A percentile compares a stretch with the other conserved stretches of the same genome.
phyloP scores from a whole-genome alignment of 2,329 filamentous ascomycete species.

The Xylaria sp. region DNA sequence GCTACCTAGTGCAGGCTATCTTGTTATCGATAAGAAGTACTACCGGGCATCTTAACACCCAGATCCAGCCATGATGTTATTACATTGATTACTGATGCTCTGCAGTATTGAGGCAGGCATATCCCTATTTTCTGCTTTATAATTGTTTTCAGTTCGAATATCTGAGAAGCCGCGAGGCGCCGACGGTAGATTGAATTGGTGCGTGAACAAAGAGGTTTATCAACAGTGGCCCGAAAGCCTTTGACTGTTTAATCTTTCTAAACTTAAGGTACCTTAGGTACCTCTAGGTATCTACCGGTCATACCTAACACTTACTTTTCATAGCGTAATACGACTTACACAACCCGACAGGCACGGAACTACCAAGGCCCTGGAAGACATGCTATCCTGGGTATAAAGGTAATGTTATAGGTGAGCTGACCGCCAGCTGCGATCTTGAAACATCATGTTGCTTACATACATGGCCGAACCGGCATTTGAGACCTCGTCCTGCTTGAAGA shows the following conservation, averaged over 20 bases:
- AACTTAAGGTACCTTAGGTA: background rate
- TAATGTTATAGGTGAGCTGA: constrained; percentile 28
- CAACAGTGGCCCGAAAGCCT: background rate
- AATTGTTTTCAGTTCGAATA: background rate
- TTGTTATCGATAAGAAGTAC: constrained; percentile 26
- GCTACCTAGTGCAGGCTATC: background rate
- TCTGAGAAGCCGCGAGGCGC: background rate
- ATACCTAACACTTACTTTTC: too few species aligned
- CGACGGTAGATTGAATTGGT: background rate
- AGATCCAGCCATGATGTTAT: too few species aligned
- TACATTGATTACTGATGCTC: too few species aligned
- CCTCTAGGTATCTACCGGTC: background rate
- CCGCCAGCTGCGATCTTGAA: constrained; percentile 18
- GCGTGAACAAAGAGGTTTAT: background rate
- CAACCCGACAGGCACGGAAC: background rate
- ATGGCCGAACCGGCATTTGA: background rate
- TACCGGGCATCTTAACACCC: too few species aligned
- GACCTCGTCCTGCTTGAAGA: background rate
- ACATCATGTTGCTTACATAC: constrained; percentile 11
- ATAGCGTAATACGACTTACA: background rate
- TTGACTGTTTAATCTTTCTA: background rate
- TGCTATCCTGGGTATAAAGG: constrained; percentile 17
- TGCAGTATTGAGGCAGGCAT: background rate
- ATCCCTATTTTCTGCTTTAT: background rate
- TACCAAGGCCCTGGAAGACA: background rate